Evolutionary conservation across 306 rosid genomes (phyloP).

Genomic region (Fragaria nilgerrensis): DNA sequence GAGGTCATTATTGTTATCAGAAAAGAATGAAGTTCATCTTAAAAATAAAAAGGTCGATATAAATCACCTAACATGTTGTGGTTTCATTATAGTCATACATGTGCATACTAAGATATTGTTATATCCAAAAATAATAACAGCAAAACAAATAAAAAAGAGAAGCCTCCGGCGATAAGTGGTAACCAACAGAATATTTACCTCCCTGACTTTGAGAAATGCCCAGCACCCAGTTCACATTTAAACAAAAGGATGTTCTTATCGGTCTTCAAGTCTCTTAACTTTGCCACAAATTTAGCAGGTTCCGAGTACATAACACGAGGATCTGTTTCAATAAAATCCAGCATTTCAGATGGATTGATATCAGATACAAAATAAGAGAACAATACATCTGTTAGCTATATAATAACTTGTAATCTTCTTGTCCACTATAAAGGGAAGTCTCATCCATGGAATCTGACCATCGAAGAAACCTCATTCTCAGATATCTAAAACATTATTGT

Average conservation of each 20-base stretch:
- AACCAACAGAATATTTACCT: constrained; percentile 47
- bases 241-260: constrained; percentile 65
- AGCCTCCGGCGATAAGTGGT: background rate
- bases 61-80: background rate
- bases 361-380: background rate
- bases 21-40: background rate
- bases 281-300: constrained; percentile 89
- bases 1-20: background rate
- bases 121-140: background rate
- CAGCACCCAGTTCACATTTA: constrained; percentile 94
- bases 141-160: background rate
- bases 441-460: constrained; percentile 14
- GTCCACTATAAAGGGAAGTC: constrained; percentile 1
- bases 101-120: background rate
- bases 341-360: constrained; percentile 16
- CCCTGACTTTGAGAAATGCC: constrained; percentile 91
- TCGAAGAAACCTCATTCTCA: constrained; percentile 11
- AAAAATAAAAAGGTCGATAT: background rate
- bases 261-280: constrained; percentile 79
- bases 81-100: background rate
- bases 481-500: background rate
- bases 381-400: constrained; percentile 3
- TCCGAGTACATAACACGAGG: constrained; percentile 91
- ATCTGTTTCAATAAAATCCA: constrained; percentile 47
- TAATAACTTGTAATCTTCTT: constrained; percentile 3